A percentile compares a stretch with the other conserved stretches of the same genome.
These are phyloP conservation scores for Mycena floridula DNA, from an alignment of 768 basidiomycete genomes.

Conservation along the genomic window DNA sequence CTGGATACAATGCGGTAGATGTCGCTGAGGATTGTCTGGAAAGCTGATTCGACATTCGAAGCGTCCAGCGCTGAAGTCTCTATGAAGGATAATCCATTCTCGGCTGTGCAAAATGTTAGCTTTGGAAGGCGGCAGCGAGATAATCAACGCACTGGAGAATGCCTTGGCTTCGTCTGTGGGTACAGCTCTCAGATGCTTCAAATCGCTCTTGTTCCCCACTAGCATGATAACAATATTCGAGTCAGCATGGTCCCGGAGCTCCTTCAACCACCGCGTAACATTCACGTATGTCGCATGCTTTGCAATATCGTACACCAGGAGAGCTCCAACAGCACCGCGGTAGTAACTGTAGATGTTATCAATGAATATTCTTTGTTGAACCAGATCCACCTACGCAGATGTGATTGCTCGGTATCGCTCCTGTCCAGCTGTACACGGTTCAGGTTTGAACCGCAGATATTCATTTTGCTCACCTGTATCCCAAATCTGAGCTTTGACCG, in stretches of 20 bases:
- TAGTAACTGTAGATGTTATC: conserved; percentile 65
- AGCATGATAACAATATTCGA: conserved; percentile 94
- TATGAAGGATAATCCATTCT: conserved; percentile 91
- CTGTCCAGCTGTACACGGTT: conserved; percentile 68
- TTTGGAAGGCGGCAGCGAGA: conserved; percentile 2
- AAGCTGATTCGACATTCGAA: conserved; percentile 95
- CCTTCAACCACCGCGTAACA: conserved; percentile 95
- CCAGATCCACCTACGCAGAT: conserved; percentile 61
- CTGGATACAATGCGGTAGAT: conserved; percentile 97
- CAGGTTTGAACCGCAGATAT: background rate
- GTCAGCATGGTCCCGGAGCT: conserved; percentile 91
- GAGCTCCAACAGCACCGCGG: conserved; percentile 90
- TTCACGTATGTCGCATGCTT: conserved; percentile 93
- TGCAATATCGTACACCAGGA: conserved; percentile 91
- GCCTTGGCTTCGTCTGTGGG: conserved; percentile 96
- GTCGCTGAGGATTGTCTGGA: conserved; percentile 94
- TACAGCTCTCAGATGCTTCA: conserved; percentile 94
- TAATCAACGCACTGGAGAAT: conserved; percentile 64
- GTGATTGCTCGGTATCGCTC: conserved; percentile 98
- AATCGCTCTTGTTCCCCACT: conserved; percentile 98
- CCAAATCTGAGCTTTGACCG: conserved; percentile 98
- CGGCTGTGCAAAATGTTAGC: conserved; percentile 41
- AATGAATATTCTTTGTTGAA: background rate
- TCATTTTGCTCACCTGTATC: conserved; percentile 73
- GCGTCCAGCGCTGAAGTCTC: conserved; percentile 99